phyloP scores from a whole-genome alignment of 495 filamentous ascomycete species.

The Penicillium subrubescens region DNA sequence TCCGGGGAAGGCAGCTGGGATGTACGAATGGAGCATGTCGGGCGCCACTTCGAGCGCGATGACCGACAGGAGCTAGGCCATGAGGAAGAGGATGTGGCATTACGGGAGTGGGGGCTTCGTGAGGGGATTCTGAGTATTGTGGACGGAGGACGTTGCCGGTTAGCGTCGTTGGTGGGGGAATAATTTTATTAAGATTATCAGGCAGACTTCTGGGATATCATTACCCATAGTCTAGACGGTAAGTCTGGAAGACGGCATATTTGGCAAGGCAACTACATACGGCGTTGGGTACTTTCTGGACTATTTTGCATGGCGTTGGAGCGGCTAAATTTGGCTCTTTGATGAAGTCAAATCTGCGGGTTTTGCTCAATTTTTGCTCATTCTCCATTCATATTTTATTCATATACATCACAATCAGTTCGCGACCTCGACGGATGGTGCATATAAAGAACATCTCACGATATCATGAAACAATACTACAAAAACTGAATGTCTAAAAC shows the following conservation, averaged over 20 bases:
- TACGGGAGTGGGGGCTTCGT: slow-evolving; percentile 55
- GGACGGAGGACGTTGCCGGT: slow-evolving; percentile 8
- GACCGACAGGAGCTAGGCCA: slow-evolving; percentile 20
- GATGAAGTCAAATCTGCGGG: neutral
- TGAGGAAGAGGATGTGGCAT: slow-evolving; percentile 45
- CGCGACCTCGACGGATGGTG: neutral
- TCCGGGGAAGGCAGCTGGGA: slow-evolving; percentile 71
- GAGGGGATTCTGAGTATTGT: slow-evolving; percentile 47
- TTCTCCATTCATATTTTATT: neutral
- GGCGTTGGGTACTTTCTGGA: neutral
- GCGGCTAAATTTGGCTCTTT: neutral
- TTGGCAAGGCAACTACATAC: neutral
- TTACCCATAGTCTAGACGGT: neutral
- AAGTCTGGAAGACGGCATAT: neutral
- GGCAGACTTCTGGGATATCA: neutral
- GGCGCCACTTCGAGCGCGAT: slow-evolving; percentile 70
- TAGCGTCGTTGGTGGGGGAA: slow-evolving; percentile 11
- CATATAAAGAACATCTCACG: neutral
- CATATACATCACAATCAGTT: neutral
- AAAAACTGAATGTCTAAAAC: neutral
- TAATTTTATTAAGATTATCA: neutral
- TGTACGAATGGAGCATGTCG: slow-evolving; percentile 87
- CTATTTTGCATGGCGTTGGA: neutral
- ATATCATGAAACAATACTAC: neutral
- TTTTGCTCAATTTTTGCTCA: neutral